These are phyloP conservation scores for Silybum marianum DNA, from an alignment of 129 eudicot species.

Conservation along the genomic window DNA sequence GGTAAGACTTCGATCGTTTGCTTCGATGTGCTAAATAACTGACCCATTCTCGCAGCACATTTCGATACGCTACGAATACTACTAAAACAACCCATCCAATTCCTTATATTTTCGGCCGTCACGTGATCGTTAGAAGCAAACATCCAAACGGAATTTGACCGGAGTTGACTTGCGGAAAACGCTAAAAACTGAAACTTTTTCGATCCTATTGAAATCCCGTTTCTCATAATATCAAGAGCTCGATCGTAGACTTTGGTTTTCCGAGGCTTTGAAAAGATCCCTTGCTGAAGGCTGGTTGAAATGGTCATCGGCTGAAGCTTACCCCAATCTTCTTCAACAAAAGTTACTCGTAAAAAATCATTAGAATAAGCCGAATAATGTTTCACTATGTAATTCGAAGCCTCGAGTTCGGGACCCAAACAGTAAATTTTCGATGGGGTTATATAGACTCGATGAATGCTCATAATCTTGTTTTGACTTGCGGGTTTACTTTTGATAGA, in stretches of 20 bases:
- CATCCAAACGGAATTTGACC: conserved; percentile 98
- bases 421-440: conserved; percentile 83
- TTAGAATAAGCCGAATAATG: conserved; percentile 72
- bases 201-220: conserved; percentile 74
- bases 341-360: conserved; percentile 83
- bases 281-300: conserved; percentile 54
- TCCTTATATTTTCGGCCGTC: conserved; percentile 69
- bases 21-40: conserved; percentile 77
- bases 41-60: conserved; percentile 99
- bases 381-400: conserved; percentile 85
- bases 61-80: conserved; percentile 83
- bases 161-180: conserved; percentile 95
- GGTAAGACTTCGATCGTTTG: conserved; percentile 70
- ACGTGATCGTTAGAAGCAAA: conserved; percentile 90
- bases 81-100: conserved; percentile 96
- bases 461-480: conserved; percentile 69
- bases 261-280: conserved; percentile 69
- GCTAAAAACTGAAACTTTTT: conserved; percentile 82
- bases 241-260: conserved; percentile 65
- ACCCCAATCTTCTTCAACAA: conserved; percentile 98
- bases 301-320: conserved; percentile 56
- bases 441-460: conserved; percentile 79
- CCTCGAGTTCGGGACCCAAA: conserved; percentile 91
- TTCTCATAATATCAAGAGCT: conserved; percentile 62
- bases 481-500: conserved; percentile 35